Base-by-base conservation (phyloP, 2,329 filamentous ascomycete species). In the Cladosporium austrohemisphaericum region DNA sequence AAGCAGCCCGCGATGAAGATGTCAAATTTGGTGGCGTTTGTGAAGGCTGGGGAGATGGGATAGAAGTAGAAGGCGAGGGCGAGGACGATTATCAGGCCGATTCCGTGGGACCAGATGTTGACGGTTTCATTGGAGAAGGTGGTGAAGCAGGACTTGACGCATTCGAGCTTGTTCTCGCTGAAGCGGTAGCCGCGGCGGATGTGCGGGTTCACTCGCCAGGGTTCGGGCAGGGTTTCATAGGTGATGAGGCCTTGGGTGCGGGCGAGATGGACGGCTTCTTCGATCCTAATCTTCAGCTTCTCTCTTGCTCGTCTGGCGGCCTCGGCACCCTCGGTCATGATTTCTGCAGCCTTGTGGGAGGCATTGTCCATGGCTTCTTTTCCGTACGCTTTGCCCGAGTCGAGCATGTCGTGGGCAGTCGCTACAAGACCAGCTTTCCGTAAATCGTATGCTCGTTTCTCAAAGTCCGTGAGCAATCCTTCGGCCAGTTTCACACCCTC, bases 31-130 rank as follows among this genome's bases (percentile, higher is more conserved):
- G 87, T 89, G 68, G 88, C 94, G 54, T 88, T 76, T 38, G 81
- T 83, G 72, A 97, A 98, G 67, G 94, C 92, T 62, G 83, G 77
- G 57, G 87, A 91, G 41, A 83, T 83, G 0, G 93, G 93, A 68
- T 98, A 98, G 68, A 95, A 94, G 73, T 95, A 95, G 59, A 98
- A 92, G 50, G 93, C 93, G 35, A 97, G 79, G 10, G 89, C 76
- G 29, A 97, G 78, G 38, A 98, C 87, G 54, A 96, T 76, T 25
- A 97, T 64, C n/a, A 97, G 78, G 14, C 93, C 93, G 23, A 98
- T 78, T 10, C 86, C 81, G 66, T 98, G 93, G 2, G 91, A 92
- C 93, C 93, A 98, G 64, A 98, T 98, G 71, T 98, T 98, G 74
- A 97, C 85, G 32, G 86, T 80, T 71, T 98, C 93, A 70, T 98